Conservation (phyloP, 2,329 filamentous ascomycete genomes). For the Coniosporium tulheliwenetii region DNA sequence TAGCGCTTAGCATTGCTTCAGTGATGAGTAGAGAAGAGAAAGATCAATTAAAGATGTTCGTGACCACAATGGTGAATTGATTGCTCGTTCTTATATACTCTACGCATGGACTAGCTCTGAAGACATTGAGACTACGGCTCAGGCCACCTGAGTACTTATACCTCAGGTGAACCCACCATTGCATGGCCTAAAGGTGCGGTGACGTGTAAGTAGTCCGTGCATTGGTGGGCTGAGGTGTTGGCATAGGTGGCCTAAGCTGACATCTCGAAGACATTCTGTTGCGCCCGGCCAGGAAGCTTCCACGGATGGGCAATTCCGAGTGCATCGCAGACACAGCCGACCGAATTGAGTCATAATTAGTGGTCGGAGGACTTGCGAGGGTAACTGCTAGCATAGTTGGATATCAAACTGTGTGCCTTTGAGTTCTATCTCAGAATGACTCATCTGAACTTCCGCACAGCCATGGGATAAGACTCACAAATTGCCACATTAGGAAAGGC, state of each 20-base stretch:
- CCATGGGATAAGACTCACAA: neutral
- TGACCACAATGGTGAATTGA: constrained; percentile 2
- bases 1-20: constrained; percentile 3
- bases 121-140: neutral
- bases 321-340: constrained; percentile 2
- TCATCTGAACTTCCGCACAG: constrained; percentile 1
- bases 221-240: no score
- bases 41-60: constrained; percentile 3
- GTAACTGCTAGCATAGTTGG: constrained; percentile 1
- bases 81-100: constrained; percentile 3
- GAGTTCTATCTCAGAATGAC: constrained; percentile 2
- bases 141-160: no score
- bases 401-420: constrained; percentile 1
- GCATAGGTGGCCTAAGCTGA: no score
- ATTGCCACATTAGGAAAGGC: constrained; percentile 1
- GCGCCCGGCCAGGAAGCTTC: constrained; percentile 1
- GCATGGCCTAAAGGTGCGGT: no score
- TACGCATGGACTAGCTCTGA: constrained; percentile 2
- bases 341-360: constrained; percentile 2
- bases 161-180: no score
- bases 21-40: constrained; percentile 1
- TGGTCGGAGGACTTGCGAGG: constrained; percentile 1
- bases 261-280: constrained; percentile 1
- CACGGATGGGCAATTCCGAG: constrained; percentile 1
- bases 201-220: no score